Evolutionary conservation across 768 basidiomycete species (phyloP), one percentile per base, ranked within the genome.

Genomic region (Suillus subalutaceus): DNA sequence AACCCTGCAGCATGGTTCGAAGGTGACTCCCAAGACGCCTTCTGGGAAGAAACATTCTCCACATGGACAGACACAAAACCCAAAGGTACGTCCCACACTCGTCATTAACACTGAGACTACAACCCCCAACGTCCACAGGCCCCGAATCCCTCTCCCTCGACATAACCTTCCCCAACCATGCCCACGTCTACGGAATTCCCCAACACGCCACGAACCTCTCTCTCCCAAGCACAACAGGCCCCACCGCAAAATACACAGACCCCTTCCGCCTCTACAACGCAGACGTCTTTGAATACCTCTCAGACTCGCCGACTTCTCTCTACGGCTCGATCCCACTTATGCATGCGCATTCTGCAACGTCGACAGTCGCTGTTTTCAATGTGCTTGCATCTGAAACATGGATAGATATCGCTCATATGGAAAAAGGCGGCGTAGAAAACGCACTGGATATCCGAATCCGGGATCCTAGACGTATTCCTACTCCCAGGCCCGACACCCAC

Each of bases 381-480:
- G 89, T 90, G 4, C 83, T 95, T 23, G 94, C 80, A 0, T 96
- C 96, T 1, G 97, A 99, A 73, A 94, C 95, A 0, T 99, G 94
- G 91, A 90, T 99, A 58, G 97, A 99, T 73, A 86, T 99, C 40
- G 88, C 83, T 6, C 93, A 93, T 73, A 77, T 88, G 6, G 80
- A 85, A 3, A 64, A 60, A 12, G 30, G 23, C 6, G 55, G 23
- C 9, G 92, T 93, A 0, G 84, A 90, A n/a, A 69, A 96, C 97
- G 0, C 97, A 99, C 75, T 99, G 97, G 97, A 89, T 98, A 68
- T 95, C 96, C 8, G 97, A 99, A 78, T 95, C 94, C 4, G 97
- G 97, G 53, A 96, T 99, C 67, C 85, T 99, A 62, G 97, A 99
- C 76, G 76, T 97, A 12, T 94, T 99, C 80, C 82, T 99, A 70